These are phyloP conservation scores for Emergomyces pasteurianus DNA, from an alignment of 2,329 filamentous ascomycete species.

Conservation along the genomic window DNA sequence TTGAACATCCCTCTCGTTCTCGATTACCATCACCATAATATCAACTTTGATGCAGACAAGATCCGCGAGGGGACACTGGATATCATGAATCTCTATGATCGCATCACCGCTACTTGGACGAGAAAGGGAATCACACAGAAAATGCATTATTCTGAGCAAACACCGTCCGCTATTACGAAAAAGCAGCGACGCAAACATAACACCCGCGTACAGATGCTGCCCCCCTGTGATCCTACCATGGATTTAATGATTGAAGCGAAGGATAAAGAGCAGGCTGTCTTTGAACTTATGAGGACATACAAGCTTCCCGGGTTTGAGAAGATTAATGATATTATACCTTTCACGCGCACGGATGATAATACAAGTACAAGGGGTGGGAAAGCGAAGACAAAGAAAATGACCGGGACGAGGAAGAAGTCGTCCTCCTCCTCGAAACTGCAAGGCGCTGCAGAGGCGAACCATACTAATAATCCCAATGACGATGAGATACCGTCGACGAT, in stretches of 20 bases:
- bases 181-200: conserved; percentile 76
- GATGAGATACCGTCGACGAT: conserved; percentile 35
- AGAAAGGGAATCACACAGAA: conserved; percentile 79
- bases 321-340: conserved; percentile 66
- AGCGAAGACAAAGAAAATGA: conserved; percentile 30
- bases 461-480: conserved; percentile 14
- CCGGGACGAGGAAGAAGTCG: not conserved
- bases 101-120: conserved; percentile 74
- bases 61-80: conserved; percentile 76
- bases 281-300: conserved; percentile 82
- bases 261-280: conserved; percentile 93
- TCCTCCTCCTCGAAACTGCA: not conserved
- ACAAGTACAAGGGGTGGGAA: conserved; percentile 40
- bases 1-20: conserved; percentile 87
- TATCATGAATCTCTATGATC: conserved; percentile 60
- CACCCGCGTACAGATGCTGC: conserved; percentile 63
- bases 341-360: conserved; percentile 66
- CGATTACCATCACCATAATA: conserved; percentile 93
- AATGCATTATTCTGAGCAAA: conserved; percentile 91
- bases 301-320: conserved; percentile 67
- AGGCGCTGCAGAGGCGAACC: conserved; percentile 18
- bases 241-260: conserved; percentile 99
- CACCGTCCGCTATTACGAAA: conserved; percentile 61
- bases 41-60: conserved; percentile 62
- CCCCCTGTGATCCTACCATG: conserved; percentile 71